These are phyloP conservation scores for Rutstroemia sp. DNA, from an alignment of 2,329 filamentous ascomycete species.

Conservation along the genomic window DNA sequence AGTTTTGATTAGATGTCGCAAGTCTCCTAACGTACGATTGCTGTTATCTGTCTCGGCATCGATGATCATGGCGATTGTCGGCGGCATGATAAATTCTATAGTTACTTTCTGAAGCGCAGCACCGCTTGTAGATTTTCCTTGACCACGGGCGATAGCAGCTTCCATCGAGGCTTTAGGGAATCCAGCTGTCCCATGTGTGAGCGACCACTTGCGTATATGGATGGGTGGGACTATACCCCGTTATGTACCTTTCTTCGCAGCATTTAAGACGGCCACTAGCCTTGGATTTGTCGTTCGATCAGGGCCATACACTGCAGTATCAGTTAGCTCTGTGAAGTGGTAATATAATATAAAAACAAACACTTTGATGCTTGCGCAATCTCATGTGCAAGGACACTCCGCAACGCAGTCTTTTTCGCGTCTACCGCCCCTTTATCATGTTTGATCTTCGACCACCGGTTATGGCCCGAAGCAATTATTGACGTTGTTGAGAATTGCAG, in stretches of 20 bases:
- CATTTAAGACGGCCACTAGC: slow-evolving; percentile 63
- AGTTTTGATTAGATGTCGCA: slow-evolving; percentile 65
- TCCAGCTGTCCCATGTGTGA: slow-evolving; percentile 42
- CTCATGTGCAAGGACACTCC: slow-evolving; percentile 60
- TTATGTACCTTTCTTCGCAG: slow-evolving; percentile 66
- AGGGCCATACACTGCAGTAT: slow-evolving; percentile 59
- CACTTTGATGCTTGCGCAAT: slow-evolving; percentile 70
- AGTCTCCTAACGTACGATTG: slow-evolving; percentile 62
- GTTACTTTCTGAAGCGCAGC: slow-evolving; percentile 68
- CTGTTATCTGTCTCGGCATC: slow-evolving; percentile 83
- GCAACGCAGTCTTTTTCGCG: slow-evolving; percentile 65
- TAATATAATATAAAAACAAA: slow-evolving; percentile 32
- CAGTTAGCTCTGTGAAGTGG: slow-evolving; percentile 10
- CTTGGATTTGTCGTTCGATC: slow-evolving; percentile 68
- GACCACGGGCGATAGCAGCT: slow-evolving; percentile 76
- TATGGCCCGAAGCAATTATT: slow-evolving; percentile 60
- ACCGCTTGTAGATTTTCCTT: slow-evolving; percentile 72
- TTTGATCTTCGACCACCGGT: slow-evolving; percentile 92
- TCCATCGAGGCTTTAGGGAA: slow-evolving; percentile 83
- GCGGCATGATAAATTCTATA: slow-evolving; percentile 74
- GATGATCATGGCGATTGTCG: slow-evolving; percentile 65
- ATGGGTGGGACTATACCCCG: slow-evolving; percentile 21
- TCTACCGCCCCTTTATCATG: slow-evolving; percentile 91
- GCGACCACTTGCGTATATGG: slow-evolving; percentile 9
- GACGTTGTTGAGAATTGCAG: slow-evolving; percentile 37